phyloP scores from a whole-genome alignment of 2,329 filamentous ascomycete species.

The Alternaria arborescens region DNA sequence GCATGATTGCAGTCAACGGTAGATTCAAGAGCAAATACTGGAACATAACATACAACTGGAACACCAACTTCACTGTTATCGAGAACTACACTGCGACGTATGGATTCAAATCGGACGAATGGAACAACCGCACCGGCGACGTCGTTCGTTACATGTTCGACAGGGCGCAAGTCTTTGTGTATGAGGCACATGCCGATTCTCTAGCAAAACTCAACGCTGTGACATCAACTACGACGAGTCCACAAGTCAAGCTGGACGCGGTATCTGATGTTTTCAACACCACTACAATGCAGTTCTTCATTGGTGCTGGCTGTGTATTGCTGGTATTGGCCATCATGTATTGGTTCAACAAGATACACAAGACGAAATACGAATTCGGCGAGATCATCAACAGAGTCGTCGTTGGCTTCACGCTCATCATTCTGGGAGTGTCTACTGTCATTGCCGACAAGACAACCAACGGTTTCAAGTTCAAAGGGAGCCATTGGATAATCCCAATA shows the following conservation, averaged over 20 bases:
- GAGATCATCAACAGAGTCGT: constrained; percentile 39
- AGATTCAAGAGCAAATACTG: constrained; percentile 31
- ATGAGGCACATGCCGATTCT: constrained; percentile 36
- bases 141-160: constrained; percentile 26
- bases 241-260: constrained; percentile 17
- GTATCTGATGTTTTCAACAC: constrained; percentile 36
- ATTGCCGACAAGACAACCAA: constrained; percentile 27
- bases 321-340: constrained; percentile 67
- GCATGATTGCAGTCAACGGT: constrained; percentile 27
- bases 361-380: constrained; percentile 39
- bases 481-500: constrained; percentile 34
- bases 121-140: constrained; percentile 31
- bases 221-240: constrained; percentile 10
- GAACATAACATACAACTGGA: constrained; percentile 34
- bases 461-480: constrained; percentile 35
- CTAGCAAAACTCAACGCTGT: constrained; percentile 36
- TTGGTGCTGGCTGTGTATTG: constrained; percentile 51
- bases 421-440: constrained; percentile 29
- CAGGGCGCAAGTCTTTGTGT: constrained; percentile 36
- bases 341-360: constrained; percentile 57
- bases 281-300: constrained; percentile 38
- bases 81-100: constrained; percentile 28
- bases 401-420: constrained; percentile 30
- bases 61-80: constrained; percentile 33
- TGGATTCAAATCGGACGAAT: constrained; percentile 26